Conservation (phyloP, 2,329 filamentous ascomycete genomes). For the Blastomyces percursus region DNA sequence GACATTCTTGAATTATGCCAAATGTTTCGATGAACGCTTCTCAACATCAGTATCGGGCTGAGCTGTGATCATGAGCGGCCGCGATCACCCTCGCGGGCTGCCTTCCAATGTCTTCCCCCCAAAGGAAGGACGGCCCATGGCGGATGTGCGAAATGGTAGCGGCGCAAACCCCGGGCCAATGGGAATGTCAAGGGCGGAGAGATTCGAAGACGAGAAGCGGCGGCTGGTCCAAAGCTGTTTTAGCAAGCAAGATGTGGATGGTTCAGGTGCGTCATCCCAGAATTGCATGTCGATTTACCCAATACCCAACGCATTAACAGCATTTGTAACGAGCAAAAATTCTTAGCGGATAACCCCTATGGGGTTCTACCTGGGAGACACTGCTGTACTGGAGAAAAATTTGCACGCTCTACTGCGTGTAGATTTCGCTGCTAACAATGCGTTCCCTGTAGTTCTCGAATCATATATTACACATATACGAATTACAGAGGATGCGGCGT, state of each 20-base stretch:
- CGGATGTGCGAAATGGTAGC: slow-evolving; percentile 26
- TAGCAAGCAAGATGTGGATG: slow-evolving; percentile 75
- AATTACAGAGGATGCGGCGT: slow-evolving; percentile 73
- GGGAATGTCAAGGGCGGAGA: slow-evolving; percentile 52
- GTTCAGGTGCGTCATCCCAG: slow-evolving; percentile 54
- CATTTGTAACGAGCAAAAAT: not conserved
- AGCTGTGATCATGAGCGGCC: slow-evolving; percentile 26
- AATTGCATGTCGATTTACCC: not conserved
- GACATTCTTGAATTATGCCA: not conserved
- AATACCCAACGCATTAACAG: not conserved
- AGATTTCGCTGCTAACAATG: slow-evolving; percentile 15
- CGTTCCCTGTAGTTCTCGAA: slow-evolving; percentile 49
- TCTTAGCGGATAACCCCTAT: not conserved
- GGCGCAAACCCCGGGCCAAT: slow-evolving; percentile 20
- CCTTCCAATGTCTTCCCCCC: slow-evolving; percentile 22
- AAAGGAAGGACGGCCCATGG: slow-evolving; percentile 24
- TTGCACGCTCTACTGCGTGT: not conserved
- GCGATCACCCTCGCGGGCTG: slow-evolving; percentile 27
- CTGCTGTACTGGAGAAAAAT: not conserved
- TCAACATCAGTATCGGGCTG: slow-evolving; percentile 11
- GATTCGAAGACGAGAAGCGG: slow-evolving; percentile 92
- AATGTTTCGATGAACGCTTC: not conserved
- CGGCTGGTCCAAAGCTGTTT: slow-evolving; percentile 95
- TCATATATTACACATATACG: slow-evolving; percentile 97
- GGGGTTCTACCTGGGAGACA: not conserved